phyloP scores from a whole-genome alignment of 31 red algal genomes.

The Asparagopsis taxiformis region DNA sequence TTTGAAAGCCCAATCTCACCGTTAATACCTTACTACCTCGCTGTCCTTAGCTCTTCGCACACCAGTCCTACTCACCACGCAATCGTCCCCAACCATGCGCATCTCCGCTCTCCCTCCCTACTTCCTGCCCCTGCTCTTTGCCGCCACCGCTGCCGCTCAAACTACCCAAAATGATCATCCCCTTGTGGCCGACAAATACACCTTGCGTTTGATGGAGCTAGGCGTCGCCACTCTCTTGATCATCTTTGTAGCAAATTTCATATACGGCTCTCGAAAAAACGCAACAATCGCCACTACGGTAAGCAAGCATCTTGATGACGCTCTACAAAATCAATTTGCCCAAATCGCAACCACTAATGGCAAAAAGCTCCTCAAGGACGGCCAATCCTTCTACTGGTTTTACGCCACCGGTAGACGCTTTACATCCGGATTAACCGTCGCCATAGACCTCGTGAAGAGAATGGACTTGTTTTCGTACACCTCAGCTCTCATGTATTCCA shows the following conservation, averaged over 20 bases:
- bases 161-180: too few relatives aligned
- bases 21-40: too few relatives aligned
- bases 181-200: slow-evolving; percentile 25
- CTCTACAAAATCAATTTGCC: slow-evolving; percentile 31
- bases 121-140: too few relatives aligned
- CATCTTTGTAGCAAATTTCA: slow-evolving; percentile 23
- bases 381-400: slow-evolving; percentile 42
- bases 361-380: slow-evolving; percentile 51
- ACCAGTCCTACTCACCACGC: too few relatives aligned
- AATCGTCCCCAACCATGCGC: too few relatives aligned
- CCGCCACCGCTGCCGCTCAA: too few relatives aligned
- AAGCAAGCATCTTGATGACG: slow-evolving; percentile 2
- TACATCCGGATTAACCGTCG: slow-evolving; percentile 40
- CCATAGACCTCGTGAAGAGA: slow-evolving; percentile 37
- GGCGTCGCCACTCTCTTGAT: slow-evolving; percentile 29
- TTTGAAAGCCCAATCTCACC: too few relatives aligned
- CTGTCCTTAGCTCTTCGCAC: too few relatives aligned
- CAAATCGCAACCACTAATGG: slow-evolving; percentile 16
- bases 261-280: slow-evolving; percentile 20
- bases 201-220: slow-evolving; percentile 35
- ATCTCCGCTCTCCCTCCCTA: too few relatives aligned
- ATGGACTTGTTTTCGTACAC: slow-evolving; percentile 64
- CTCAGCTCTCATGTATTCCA: slow-evolving; percentile 21
- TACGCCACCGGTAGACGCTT: slow-evolving; percentile 48
- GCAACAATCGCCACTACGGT: slow-evolving; percentile 15